These are phyloP conservation scores for Dictyostelium citrinum DNA, from an alignment of 78 protist species.

Conservation along the genomic window DNA sequence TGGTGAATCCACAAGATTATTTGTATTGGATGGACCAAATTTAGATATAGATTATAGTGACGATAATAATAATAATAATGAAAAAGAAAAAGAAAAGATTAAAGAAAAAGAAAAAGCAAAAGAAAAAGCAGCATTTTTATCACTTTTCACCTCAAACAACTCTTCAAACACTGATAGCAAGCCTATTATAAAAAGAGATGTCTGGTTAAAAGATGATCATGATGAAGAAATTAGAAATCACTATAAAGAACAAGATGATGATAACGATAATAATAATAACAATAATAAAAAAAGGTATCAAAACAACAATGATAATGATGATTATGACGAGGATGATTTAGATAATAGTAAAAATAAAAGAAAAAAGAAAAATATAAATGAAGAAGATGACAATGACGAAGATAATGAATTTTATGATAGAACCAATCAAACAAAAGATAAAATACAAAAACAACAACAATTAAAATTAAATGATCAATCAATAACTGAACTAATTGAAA, in stretches of 20 bases:
- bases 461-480: not conserved
- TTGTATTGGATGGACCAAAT: slow-evolving; percentile 12
- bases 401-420: slow-evolving; percentile 55
- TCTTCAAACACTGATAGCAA: not conserved
- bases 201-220: slow-evolving; percentile 14
- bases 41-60: not conserved
- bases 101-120: not conserved
- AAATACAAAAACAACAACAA: not conserved
- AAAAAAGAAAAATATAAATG: not conserved
- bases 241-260: slow-evolving; percentile 22
- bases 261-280: not conserved
- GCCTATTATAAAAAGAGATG: not conserved
- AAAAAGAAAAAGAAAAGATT: not conserved
- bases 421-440: slow-evolving; percentile 24
- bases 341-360: not conserved
- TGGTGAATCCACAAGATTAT: slow-evolving; percentile 81
- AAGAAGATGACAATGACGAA: slow-evolving; percentile 1
- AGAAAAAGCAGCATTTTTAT: not conserved
- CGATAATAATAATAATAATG: not conserved
- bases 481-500: not conserved
- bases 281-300: not conserved
- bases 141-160: not conserved
- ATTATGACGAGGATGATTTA: slow-evolving; percentile 4
- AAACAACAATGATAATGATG: not conserved
- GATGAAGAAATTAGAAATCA: slow-evolving; percentile 23